Conservation (phyloP, 495 filamentous ascomycete genomes). For the Jackrogersella multiformis region DNA sequence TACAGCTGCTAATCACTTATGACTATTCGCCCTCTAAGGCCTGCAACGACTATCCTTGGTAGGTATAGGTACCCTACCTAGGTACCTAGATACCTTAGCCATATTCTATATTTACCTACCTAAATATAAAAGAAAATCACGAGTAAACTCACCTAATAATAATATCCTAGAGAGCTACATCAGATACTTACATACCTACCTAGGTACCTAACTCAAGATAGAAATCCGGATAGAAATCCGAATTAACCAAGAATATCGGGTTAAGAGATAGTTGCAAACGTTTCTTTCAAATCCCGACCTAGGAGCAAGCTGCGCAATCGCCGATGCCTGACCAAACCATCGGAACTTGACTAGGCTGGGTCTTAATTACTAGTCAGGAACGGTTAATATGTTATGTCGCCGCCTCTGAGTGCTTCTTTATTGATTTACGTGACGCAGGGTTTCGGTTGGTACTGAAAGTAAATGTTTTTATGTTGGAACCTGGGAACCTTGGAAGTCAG, state of each 20-base stretch:
- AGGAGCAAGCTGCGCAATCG: conserved; percentile 23
- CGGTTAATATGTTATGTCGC: conserved; percentile 8
- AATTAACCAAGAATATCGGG: conserved; percentile 19
- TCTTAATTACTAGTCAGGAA: conserved; percentile 35
- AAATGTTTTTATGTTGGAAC: neutral
- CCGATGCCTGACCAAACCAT: conserved; percentile 25
- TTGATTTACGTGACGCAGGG: conserved; percentile 19
- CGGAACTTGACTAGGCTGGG: conserved; percentile 28
- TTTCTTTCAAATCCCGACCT: conserved; percentile 11
- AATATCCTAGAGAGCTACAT: too few species aligned
- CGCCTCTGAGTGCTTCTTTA: conserved; percentile 30
- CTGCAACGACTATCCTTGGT: neutral
- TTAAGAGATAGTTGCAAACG: conserved; percentile 25
- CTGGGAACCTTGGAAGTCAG: neutral
- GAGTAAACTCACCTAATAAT: neutral
- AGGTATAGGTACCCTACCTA: too few species aligned
- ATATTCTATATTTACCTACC: conserved; percentile 10
- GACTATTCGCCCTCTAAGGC: neutral
- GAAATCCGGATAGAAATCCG: conserved; percentile 10
- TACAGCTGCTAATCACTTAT: conserved; percentile 5
- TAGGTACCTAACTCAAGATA: too few species aligned
- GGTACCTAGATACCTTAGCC: too few species aligned
- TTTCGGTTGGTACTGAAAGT: conserved; percentile 13
- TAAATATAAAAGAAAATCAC: neutral
- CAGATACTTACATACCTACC: too few species aligned